Conservation (phyloP, 805 yeast genomes). For the Candida schatavii region DNA sequence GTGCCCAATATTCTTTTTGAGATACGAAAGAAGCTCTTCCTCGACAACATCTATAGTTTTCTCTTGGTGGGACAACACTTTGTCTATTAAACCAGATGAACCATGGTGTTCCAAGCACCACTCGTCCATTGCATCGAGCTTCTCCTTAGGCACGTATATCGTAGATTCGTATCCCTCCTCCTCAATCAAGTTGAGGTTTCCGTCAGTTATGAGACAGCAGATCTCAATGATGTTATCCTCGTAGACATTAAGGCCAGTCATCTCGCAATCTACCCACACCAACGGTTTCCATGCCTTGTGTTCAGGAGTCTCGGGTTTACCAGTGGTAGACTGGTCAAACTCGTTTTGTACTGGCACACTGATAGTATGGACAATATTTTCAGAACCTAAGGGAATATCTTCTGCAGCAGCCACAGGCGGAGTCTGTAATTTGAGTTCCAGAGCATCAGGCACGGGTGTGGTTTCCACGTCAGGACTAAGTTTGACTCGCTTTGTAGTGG, state of each 20-base stretch:
- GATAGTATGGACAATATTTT: neutral
- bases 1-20: slow-evolving; percentile 52
- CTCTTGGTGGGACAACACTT: slow-evolving; percentile 53
- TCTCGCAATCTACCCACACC: slow-evolving; percentile 97
- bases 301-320: neutral
- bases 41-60: slow-evolving; percentile 63
- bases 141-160: slow-evolving; percentile 60
- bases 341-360: neutral
- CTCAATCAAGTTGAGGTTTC: slow-evolving; percentile 68
- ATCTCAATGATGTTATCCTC: slow-evolving; percentile 84
- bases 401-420: neutral
- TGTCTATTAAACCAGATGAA: slow-evolving; percentile 67
- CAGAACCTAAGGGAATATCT: neutral
- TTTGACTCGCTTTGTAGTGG: slow-evolving; percentile 3
- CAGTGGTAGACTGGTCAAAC: neutral
- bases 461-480: slow-evolving; percentile 3
- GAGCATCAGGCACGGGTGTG: neutral
- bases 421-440: neutral
- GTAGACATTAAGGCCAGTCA: slow-evolving; percentile 89
- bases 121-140: slow-evolving; percentile 71
- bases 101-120: slow-evolving; percentile 91
- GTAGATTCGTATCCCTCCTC: slow-evolving; percentile 76
- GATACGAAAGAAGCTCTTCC: slow-evolving; percentile 57
- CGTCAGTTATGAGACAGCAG: slow-evolving; percentile 88
- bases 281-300: slow-evolving; percentile 33